Evolutionary conservation across 768 basidiomycete genomes (phyloP).

Genomic region (Dictyophora rubrovolvata): DNA sequence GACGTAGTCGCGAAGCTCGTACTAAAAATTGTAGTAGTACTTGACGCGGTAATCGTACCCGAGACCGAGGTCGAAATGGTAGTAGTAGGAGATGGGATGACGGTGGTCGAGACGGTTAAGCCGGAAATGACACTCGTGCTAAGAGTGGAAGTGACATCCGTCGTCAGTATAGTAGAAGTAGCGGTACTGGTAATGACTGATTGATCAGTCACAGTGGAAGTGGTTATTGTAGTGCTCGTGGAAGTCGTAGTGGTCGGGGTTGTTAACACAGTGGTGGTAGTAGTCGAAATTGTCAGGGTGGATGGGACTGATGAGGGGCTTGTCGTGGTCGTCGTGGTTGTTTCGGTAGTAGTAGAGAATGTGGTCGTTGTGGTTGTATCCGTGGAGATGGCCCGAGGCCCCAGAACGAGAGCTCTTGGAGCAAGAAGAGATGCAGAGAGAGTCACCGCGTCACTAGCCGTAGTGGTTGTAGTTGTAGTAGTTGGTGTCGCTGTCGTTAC

Average conservation of each 20-base stretch:
- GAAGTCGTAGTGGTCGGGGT: not conserved
- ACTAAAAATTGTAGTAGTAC: too few species aligned
- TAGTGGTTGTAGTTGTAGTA: not conserved
- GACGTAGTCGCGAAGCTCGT: too few species aligned
- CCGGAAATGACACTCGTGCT: too few species aligned
- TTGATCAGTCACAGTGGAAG: too few species aligned
- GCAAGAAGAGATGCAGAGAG: not conserved
- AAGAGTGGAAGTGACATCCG: too few species aligned
- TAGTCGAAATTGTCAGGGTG: not conserved
- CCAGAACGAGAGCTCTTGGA: not conserved
- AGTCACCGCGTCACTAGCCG: not conserved
- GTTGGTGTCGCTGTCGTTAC: not conserved
- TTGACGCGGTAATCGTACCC: too few species aligned
- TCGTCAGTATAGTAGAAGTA: too few species aligned
- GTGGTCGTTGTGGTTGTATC: not conserved
- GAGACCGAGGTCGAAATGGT: too few species aligned
- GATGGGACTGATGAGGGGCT: too few species aligned
- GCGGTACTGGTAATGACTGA: too few species aligned
- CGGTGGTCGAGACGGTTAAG: too few species aligned
- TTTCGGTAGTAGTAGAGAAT: not conserved
- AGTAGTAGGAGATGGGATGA: too few species aligned
- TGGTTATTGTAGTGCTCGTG: not conserved
- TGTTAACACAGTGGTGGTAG: not conserved
- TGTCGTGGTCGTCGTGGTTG: not conserved
- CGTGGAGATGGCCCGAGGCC: not conserved